phyloP scores from a whole-genome alignment of 2,329 filamentous ascomycete species.

The Pseudogymnoascus sp. region DNA sequence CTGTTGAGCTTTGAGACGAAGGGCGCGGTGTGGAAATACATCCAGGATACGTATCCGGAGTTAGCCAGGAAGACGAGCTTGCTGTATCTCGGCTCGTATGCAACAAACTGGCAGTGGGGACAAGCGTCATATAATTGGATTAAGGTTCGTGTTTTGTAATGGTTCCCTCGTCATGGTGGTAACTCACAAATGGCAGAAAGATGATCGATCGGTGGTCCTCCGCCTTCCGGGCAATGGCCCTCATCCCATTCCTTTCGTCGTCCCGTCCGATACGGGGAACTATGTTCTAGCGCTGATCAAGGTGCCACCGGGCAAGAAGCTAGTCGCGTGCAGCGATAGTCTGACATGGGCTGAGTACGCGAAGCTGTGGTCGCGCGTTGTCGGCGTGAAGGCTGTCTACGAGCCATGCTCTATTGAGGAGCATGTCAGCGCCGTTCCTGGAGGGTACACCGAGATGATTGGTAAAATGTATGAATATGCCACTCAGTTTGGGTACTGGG shows the following conservation, averaged over 20 bases:
- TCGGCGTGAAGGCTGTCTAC: slow-evolving; percentile 17
- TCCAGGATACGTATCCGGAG: slow-evolving; percentile 24
- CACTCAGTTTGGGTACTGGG: slow-evolving; percentile 31
- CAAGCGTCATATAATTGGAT: not conserved
- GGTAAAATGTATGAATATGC: slow-evolving; percentile 30
- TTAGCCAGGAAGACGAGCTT: slow-evolving; percentile 29
- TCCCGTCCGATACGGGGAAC: slow-evolving; percentile 22
- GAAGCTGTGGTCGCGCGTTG: slow-evolving; percentile 17
- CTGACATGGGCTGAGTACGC: not conserved
- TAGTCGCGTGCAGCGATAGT: slow-evolving; percentile 5
- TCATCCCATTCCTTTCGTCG: not conserved
- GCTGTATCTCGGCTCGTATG: slow-evolving; percentile 31
- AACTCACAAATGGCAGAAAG: not conserved
- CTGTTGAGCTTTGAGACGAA: slow-evolving; percentile 41
- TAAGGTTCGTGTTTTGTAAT: not conserved
- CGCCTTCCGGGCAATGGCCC: not conserved
- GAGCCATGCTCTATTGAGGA: slow-evolving; percentile 22
- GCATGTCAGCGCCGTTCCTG: slow-evolving; percentile 21
- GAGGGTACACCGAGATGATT: slow-evolving; percentile 27
- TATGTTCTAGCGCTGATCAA: slow-evolving; percentile 25
- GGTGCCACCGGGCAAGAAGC: slow-evolving; percentile 24
- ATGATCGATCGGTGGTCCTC: not conserved
- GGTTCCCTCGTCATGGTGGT: not conserved
- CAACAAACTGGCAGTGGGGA: slow-evolving; percentile 24
- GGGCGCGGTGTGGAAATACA: slow-evolving; percentile 32